Percentiles rank a stretch among this genome's conserved stretches.
phyloP scores from a whole-genome alignment of 768 basidiomycete species.

The Serendipita sp. region DNA sequence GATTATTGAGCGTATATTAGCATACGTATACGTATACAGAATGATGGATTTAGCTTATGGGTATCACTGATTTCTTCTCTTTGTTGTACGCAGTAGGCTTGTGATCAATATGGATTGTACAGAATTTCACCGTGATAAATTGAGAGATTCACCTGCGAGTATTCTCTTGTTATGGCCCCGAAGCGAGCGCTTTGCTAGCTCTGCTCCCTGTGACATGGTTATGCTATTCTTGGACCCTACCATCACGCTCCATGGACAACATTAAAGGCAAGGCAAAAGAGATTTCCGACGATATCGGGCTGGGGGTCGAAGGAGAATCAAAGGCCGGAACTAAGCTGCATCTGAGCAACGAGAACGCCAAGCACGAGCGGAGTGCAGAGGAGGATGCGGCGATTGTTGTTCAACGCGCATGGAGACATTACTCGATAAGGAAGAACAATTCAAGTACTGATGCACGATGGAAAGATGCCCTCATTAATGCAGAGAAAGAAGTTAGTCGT shows the following conservation, averaged over 20 bases:
- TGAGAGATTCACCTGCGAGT: too few species aligned
- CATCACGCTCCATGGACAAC: not conserved
- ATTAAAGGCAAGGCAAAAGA: not conserved
- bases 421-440: constrained; percentile 15
- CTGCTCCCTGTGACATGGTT: not conserved
- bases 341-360: not conserved
- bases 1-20: too few species aligned
- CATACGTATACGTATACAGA: too few species aligned
- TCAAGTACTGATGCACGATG: constrained; percentile 15
- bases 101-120: too few species aligned
- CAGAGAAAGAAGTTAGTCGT: constrained; percentile 23
- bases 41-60: too few species aligned
- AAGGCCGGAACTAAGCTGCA: not conserved
- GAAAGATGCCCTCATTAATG: constrained; percentile 24
- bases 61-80: too few species aligned
- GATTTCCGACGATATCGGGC: not conserved
- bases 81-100: too few species aligned
- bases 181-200: too few species aligned
- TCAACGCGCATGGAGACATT: constrained; percentile 25
- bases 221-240: not conserved
- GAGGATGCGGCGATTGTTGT: constrained; percentile 23
- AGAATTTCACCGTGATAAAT: too few species aligned
- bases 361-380: not conserved
- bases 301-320: not conserved
- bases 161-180: too few species aligned